Evolutionary conservation across 495 filamentous ascomycete genomes (phyloP).

Genomic region (Letharia lupina): DNA sequence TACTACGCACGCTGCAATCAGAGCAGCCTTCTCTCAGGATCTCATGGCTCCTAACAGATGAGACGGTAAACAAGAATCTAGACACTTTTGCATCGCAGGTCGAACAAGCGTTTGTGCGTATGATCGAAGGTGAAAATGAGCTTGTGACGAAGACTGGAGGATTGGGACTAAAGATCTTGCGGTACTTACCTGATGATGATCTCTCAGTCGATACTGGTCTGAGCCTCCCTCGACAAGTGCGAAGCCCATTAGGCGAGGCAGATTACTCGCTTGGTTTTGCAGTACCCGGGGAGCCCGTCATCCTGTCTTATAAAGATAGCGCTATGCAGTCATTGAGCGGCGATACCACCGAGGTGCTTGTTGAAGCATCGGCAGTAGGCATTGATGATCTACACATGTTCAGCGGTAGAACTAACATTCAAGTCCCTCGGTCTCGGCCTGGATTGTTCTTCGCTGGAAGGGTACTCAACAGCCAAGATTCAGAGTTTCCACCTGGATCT

Average conservation of each 20-base stretch:
- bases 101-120: background rate
- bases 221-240: background rate
- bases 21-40: conserved; percentile 23
- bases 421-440: background rate
- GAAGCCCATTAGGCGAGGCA: conserved; percentile 8
- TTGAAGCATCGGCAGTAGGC: conserved; percentile 19
- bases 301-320: conserved; percentile 9
- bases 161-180: conserved; percentile 8
- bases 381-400: conserved; percentile 4
- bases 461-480: conserved; percentile 2
- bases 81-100: background rate
- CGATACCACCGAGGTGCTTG: conserved; percentile 5
- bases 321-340: background rate
- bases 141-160: conserved; percentile 7
- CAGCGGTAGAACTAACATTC: background rate
- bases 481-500: background rate
- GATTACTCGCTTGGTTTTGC: conserved; percentile 16
- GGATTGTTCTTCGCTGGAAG: conserved; percentile 22
- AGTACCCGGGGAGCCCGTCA: conserved; percentile 6
- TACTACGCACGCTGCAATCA: conserved; percentile 21
- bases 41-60: conserved; percentile 11
- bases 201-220: conserved; percentile 18
- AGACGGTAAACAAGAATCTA: background rate
- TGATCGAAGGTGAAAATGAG: conserved; percentile 4
- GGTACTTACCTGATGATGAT: conserved; percentile 23